A percentile compares a stretch with the other conserved stretches of the same genome.
Evolutionary conservation across 768 basidiomycete species (phyloP).

Genomic region (Kwoniella sp.): DNA sequence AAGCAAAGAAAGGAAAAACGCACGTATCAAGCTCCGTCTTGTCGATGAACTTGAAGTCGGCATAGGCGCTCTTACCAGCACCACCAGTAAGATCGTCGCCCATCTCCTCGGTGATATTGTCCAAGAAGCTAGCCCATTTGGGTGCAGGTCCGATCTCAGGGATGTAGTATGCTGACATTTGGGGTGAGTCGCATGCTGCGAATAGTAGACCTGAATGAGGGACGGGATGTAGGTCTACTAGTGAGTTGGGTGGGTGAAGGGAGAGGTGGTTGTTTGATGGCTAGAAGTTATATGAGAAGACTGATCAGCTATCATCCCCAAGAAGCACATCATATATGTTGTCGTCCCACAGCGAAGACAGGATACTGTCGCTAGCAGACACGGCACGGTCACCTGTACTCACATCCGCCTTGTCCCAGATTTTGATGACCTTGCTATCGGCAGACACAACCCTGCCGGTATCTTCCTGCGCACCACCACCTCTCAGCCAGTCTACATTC

Average conservation of each 20-base stretch:
- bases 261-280: conserved; percentile 84
- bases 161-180: conserved; percentile 90
- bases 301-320: no score
- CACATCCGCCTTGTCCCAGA: conserved; percentile 82
- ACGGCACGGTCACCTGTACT: no score
- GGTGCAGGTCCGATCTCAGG: conserved; percentile 96
- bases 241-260: conserved; percentile 83
- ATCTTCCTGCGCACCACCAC: conserved; percentile 70
- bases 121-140: conserved; percentile 94
- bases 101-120: conserved; percentile 98
- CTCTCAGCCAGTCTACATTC: conserved; percentile 84
- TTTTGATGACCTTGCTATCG: conserved; percentile 95
- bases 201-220: conserved; percentile 85
- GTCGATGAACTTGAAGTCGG: conserved; percentile 97
- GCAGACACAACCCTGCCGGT: conserved; percentile 87
- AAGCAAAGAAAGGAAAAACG: no score
- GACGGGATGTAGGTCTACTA: conserved; percentile 88
- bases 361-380: no score
- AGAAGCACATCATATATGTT: no score
- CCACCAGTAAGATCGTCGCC: conserved; percentile 68
- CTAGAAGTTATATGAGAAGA: no score
- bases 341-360: no score
- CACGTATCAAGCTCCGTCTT: conserved; percentile 79
- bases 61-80: conserved; percentile 64
- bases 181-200: conserved; percentile 94